Conservation (phyloP, 352 stramenopile genomes). For the Globisporangium radiosum region DNA sequence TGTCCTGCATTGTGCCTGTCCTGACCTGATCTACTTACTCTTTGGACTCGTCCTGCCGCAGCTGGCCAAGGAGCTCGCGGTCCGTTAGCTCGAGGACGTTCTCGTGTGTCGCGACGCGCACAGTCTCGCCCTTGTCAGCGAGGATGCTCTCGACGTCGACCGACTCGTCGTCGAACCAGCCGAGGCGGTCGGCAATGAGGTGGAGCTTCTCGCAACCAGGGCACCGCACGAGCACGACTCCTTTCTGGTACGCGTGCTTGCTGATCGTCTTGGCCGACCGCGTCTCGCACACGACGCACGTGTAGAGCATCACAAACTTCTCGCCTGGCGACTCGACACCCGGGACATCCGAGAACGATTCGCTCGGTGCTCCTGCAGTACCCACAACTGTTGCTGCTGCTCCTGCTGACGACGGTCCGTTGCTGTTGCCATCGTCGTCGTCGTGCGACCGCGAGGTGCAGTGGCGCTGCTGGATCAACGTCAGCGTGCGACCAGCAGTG, state of each 20-base stretch:
- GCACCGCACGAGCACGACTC: slow-evolving; percentile 97
- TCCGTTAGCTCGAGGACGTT: slow-evolving; percentile 83
- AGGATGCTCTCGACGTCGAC: slow-evolving; percentile 87
- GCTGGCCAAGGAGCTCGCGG: slow-evolving; percentile 50
- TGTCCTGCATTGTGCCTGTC: too few relatives aligned
- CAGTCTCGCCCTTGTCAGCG: slow-evolving; percentile 57
- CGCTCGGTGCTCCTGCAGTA: neutral
- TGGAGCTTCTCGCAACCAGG: slow-evolving; percentile 98
- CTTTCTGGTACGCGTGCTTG: slow-evolving; percentile 96
- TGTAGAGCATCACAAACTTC: slow-evolving; percentile 98
- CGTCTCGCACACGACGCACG: slow-evolving; percentile 97
- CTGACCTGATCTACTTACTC: neutral
- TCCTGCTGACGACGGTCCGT: neutral
- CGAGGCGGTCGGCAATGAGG: slow-evolving; percentile 94
- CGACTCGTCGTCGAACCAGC: slow-evolving; percentile 90
- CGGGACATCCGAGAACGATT: slow-evolving; percentile 27
- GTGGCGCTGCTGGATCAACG: neutral
- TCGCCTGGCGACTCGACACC: slow-evolving; percentile 79
- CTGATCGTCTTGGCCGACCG: slow-evolving; percentile 96
- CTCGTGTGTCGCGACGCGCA: slow-evolving; percentile 68
- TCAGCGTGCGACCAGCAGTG: neutral
- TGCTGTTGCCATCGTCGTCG: neutral
- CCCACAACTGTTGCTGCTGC: neutral
- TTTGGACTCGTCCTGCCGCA: slow-evolving; percentile 19
- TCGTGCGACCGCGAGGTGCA: neutral